Evolutionary conservation across 2,329 filamentous ascomycete genomes (phyloP).

Genomic region (Ambrosiella xylebori): DNA sequence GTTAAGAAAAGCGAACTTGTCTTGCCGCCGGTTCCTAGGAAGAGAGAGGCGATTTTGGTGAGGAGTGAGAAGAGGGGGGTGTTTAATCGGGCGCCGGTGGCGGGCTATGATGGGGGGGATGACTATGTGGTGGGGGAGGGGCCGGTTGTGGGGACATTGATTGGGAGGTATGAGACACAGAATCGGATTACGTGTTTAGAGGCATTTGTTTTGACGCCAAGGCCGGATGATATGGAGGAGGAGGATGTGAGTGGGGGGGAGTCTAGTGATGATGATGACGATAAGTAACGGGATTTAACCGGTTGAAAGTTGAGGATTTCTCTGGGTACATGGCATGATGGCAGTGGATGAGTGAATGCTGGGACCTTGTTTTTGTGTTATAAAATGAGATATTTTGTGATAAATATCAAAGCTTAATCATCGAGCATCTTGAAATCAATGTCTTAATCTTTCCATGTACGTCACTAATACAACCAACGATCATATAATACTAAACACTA

Average conservation of each 20-base stretch:
- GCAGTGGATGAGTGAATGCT: too few relatives aligned
- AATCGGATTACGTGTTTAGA: slow-evolving; percentile 80
- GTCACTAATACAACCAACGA: too few relatives aligned
- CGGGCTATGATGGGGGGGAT: slow-evolving; percentile 8
- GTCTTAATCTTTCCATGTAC: too few relatives aligned
- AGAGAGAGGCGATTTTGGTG: slow-evolving; percentile 18
- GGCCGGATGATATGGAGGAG: slow-evolving; percentile 41
- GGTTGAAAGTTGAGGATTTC: too few relatives aligned
- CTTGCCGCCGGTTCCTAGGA: slow-evolving; percentile 15
- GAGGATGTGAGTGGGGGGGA: slow-evolving; percentile 26
- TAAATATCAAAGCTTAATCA: too few relatives aligned
- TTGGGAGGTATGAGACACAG: slow-evolving; percentile 68
- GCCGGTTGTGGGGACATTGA: slow-evolving; percentile 38
- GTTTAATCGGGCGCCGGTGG: neutral
- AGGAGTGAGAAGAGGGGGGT: slow-evolving; percentile 13
- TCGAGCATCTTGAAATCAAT: too few relatives aligned
- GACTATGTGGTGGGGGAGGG: slow-evolving; percentile 20
- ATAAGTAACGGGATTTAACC: neutral
- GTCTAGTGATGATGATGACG: slow-evolving; percentile 21
- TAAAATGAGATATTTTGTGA: too few relatives aligned
- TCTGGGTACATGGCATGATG: too few relatives aligned
- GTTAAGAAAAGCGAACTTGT: slow-evolving; percentile 26
- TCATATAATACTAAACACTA: too few relatives aligned
- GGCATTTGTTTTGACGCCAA: slow-evolving; percentile 68
- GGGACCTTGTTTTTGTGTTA: too few relatives aligned